Conservation (phyloP, 73 alveolate species). For the Paramecium biaurelia region DNA sequence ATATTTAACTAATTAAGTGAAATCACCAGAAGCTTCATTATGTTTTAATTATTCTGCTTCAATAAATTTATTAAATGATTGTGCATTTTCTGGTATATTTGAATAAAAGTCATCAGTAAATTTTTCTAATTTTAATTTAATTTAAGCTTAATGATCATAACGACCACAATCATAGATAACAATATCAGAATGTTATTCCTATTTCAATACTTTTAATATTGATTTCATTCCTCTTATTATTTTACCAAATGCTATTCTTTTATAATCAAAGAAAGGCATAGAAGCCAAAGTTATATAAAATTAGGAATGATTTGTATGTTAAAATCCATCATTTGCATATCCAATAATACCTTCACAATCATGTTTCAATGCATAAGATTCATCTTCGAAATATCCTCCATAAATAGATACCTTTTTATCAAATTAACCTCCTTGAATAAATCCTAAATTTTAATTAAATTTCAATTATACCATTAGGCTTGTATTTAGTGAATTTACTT, state of each 20-base stretch:
- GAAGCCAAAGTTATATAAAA: constrained; percentile 61
- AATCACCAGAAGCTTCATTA: constrained; percentile 43
- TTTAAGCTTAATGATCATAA: background rate
- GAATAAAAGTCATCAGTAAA: constrained; percentile 21
- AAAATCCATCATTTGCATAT: constrained; percentile 55
- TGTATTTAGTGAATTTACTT: background rate
- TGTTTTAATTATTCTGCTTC: constrained; percentile 34
- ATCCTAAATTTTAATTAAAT: background rate
- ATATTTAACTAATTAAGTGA: background rate
- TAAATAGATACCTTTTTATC: constrained; percentile 51
- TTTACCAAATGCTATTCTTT: constrained; percentile 63
- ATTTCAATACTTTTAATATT: background rate
- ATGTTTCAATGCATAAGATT: constrained; percentile 58
- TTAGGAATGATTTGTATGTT: constrained; percentile 53
- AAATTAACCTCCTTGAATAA: constrained; percentile 46
- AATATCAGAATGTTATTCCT: background rate
- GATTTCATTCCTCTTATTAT: constrained; percentile 38
- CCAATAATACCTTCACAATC: constrained; percentile 57
- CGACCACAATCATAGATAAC: constrained; percentile 14
- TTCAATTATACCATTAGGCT: constrained; percentile 44
- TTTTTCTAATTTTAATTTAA: background rate
- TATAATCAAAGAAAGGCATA: constrained; percentile 46
- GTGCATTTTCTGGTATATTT: background rate
- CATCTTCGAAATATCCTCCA: constrained; percentile 63
- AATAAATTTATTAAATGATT: background rate